Conservation (phyloP, 2,329 filamentous ascomycete species). For the Escovopsis sp. region DNA sequence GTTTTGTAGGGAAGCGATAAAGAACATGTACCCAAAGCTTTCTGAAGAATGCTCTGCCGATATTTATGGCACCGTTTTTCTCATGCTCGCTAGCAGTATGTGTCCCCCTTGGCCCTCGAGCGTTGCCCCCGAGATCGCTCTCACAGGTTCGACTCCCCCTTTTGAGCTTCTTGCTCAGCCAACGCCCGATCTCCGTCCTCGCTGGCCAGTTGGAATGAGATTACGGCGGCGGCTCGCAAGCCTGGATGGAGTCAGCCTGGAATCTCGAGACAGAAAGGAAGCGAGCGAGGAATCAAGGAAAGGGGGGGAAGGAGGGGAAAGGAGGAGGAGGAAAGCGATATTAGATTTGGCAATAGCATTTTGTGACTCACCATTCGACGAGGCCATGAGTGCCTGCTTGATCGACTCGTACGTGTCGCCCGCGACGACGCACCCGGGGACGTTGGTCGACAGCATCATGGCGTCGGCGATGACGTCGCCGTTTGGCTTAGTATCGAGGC, state of each 20-base stretch:
- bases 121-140: background rate
- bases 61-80: too few relatives aligned
- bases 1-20: too few relatives aligned
- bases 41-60: too few relatives aligned
- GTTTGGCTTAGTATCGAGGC: conserved; percentile 24
- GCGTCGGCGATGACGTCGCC: conserved; percentile 28
- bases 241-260: background rate
- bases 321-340: too few relatives aligned
- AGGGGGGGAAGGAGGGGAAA: too few relatives aligned
- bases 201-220: conserved; percentile 3
- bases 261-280: background rate
- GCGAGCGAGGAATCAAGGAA: too few relatives aligned
- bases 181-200: conserved; percentile 4
- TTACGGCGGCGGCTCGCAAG: conserved; percentile 1
- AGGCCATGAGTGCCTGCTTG: conserved; percentile 5
- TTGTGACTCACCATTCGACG: conserved; percentile 4
- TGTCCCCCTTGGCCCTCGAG: background rate
- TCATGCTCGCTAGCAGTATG: too few relatives aligned
- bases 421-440: conserved; percentile 36
- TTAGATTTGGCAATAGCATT: background rate
- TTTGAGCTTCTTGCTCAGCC: background rate
- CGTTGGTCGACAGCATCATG: conserved; percentile 34
- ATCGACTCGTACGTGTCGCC: conserved; percentile 27
- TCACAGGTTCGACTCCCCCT: background rate
- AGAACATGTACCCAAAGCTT: too few relatives aligned